These are phyloP conservation scores for Noccaea bulbosa DNA, from an alignment of 345 rosid genomes.

Conservation along the genomic window DNA sequence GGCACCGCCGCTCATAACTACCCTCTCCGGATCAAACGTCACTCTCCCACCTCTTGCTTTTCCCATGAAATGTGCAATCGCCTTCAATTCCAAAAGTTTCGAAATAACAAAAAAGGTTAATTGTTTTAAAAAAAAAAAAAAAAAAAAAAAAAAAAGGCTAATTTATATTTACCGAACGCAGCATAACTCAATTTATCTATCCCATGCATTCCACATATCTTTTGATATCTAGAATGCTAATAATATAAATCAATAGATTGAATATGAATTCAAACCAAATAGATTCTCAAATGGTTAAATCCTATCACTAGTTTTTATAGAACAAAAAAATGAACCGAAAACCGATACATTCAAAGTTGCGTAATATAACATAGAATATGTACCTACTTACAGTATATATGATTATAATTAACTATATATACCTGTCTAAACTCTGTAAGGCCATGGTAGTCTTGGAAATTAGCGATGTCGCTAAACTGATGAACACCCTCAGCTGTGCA, in stretches of 20 bases:
- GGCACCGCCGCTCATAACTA: constrained; percentile 90
- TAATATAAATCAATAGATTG: neutral
- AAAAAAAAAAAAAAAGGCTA: neutral
- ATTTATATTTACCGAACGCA: neutral
- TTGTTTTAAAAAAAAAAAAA: too few species aligned
- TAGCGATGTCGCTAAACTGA: constrained; percentile 66
- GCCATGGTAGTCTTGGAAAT: constrained; percentile 89
- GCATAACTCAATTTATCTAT: neutral
- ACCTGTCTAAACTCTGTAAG: constrained; percentile 70
- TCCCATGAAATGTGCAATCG: constrained; percentile 80
- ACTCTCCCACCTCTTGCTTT: constrained; percentile 63
- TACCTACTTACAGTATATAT: neutral
- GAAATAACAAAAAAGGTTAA: neutral
- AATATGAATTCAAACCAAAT: neutral
- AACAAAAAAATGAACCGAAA: too few species aligned
- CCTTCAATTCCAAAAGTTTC: constrained; percentile 46
- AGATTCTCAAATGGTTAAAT: too few species aligned
- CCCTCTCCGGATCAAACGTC: constrained; percentile 64
- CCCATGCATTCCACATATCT: neutral
- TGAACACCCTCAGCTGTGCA: constrained; percentile 69
- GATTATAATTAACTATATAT: constrained; percentile 4
- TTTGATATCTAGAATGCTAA: neutral
- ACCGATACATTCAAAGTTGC: neutral
- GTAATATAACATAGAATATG: neutral
- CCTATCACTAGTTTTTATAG: too few species aligned